Percentiles rank a stretch among this genome's conserved stretches.
Evolutionary conservation across 192 early-diverging fungal genomes (phyloP).

Genomic region (Geosiphon pyriformis): DNA sequence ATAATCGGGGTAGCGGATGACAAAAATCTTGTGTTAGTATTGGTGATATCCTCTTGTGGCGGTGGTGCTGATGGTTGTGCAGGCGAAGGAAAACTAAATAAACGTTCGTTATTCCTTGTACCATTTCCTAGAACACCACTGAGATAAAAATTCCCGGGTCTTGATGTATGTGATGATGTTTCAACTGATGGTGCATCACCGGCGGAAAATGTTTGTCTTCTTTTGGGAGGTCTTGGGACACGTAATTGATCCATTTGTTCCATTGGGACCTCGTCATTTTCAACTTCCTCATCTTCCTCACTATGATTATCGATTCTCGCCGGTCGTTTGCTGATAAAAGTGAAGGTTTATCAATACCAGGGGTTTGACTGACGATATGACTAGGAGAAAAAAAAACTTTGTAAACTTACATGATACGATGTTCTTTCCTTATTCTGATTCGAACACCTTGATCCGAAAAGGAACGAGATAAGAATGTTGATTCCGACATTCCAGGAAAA

Average conservation of each 20-base stretch:
- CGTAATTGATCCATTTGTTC: not conserved
- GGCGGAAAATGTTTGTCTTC: no score
- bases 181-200: no score
- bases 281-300: not conserved
- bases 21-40: no score
- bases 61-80: no score
- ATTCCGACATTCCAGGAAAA: conserved; percentile 88
- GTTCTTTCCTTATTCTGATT: conserved; percentile 88
- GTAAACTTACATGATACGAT: conserved; percentile 25
- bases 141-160: no score
- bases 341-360: not conserved
- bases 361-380: not conserved
- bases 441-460: conserved; percentile 95
- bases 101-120: no score
- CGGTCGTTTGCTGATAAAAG: conserved; percentile 10
- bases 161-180: no score
- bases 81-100: no score
- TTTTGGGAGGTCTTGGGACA: not conserved
- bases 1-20: no score
- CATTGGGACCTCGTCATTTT: not conserved
- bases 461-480: conserved; percentile 77
- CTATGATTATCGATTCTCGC: not conserved
- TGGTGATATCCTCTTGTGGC: no score
- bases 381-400: not conserved
- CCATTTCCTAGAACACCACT: no score